These are phyloP conservation scores for Castanospermum australe DNA, from an alignment of 306 rosid genomes.

Conservation along the genomic window DNA sequence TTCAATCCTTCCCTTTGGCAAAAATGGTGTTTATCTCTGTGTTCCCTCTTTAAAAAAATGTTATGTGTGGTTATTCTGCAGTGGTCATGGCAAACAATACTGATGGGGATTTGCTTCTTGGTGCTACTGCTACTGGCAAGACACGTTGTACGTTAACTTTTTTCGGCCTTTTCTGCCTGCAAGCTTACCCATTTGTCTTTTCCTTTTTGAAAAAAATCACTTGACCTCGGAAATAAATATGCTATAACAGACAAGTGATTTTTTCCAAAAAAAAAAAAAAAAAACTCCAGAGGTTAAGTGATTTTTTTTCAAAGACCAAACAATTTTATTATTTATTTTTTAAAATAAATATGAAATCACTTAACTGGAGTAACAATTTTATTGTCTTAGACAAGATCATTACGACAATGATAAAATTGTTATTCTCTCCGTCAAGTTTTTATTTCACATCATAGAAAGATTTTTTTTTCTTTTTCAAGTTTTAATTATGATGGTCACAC, in stretches of 20 bases:
- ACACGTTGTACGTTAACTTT: slow-evolving; percentile 54
- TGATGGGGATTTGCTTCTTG: slow-evolving; percentile 75
- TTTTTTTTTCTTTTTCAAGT: too few species aligned
- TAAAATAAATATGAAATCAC: too few species aligned
- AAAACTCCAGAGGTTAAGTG: too few species aligned
- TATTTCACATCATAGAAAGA: too few species aligned
- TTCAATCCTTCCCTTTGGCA: background rate
- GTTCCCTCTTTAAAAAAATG: background rate
- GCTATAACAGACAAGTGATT: background rate
- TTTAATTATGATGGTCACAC: too few species aligned
- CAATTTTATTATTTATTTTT: too few species aligned
- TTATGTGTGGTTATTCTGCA: slow-evolving; percentile 38
- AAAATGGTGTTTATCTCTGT: background rate
- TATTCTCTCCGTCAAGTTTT: too few species aligned
- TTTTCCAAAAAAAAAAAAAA: too few species aligned
- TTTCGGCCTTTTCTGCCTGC: background rate
- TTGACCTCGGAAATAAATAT: background rate
- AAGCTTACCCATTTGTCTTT: background rate
- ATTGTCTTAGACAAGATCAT: too few species aligned
- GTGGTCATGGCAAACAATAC: slow-evolving; percentile 97
- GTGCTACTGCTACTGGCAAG: slow-evolving; percentile 60
- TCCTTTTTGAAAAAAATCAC: background rate
- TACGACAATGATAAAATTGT: too few species aligned
- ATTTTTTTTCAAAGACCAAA: too few species aligned
- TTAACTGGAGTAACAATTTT: too few species aligned